Base-by-base conservation (phyloP, 225 moss, liverwort and hornwort species). In the Anthoceros angustus region DNA sequence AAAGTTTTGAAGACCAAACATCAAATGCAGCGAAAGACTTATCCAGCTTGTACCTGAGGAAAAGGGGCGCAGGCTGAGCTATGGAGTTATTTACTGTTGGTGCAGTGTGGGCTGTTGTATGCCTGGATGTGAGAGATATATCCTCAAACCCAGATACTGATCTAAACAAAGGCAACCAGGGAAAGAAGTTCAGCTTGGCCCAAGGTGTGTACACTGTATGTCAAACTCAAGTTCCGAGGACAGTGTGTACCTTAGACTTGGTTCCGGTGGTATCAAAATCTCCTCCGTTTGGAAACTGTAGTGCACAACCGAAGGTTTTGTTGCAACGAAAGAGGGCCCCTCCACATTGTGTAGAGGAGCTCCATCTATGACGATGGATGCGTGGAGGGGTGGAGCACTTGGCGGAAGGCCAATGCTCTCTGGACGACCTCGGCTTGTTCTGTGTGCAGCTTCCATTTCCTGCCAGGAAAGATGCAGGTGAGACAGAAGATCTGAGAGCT, bases 321-420 rank as follows among this genome's bases (percentile, higher is more conserved):
- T 71, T 23, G 42, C 42, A 10, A 70, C 67, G 68, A 55, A 41
- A 32, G 68, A 42, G 64, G 72, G 68, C 26, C 68, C 76, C 6
- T 70, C 73, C 25, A 63, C 69, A 20, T 63, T 42, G 6, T 64
- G 70, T 55, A 73, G 74, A 39, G 75, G 65, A 2, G 73, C 49
- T 38, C 70, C 70, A 61, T 86, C 86, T 42, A 77, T 46, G 40
- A 77, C 76, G 86, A 79, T 80, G 43, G 77, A 83, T 66, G 80
- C 88, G 41, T 66, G 75, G 75, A 88, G 84, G 12, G 92, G 92
- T 15, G 92, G 92, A 9, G 92, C 92, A 77, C 86, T 92, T 20
- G 92, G 92, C 9, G 88, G 92, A 32, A 86, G 84, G 20, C 78
- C 83, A 8, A 77, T 69, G 63, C 68, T 77, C 50, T 77, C 69